Evolutionary conservation across 257 asterid genomes (phyloP), one percentile per base, ranked within the genome.

Genomic region (Cordia subcordata): DNA sequence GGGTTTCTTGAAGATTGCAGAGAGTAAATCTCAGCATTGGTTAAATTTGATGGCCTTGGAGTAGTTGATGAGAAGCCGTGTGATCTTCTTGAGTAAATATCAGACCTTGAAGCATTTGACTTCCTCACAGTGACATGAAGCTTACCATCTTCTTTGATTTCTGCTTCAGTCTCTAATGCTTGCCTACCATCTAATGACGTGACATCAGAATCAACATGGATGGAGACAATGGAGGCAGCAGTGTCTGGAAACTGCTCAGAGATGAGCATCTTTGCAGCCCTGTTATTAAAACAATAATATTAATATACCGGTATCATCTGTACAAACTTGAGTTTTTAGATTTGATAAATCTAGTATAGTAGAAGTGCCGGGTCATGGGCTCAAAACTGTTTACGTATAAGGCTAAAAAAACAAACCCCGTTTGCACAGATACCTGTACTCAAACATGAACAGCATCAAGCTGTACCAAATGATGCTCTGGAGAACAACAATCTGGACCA

Each of bases 401-500:
- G n/a, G n/a, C n/a, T n/a, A n/a, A n/a, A n/a, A n/a, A n/a, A n/a
- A n/a, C n/a, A n/a, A n/a, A n/a, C n/a, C n/a, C n/a, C n/a, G n/a
- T n/a, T n/a, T n/a, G n/a, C n/a, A n/a, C n/a, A n/a, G n/a, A n/a
- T n/a, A n/a, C n/a, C n/a, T n/a, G 72, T 68, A 90, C 74, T 87
- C 97, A 71, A 90, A 87, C 90, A 90, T 33, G 82, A 90, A 87
- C 5, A 90, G 93, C 97, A 90, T 81, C 69, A 87, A 19, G 9
- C 96, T 90, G 69, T 90, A 90, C 97, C 97, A 90, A 22, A 90
- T 85, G 17, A 90, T 87, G 68, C 96, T 85, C 70, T 90, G 97
- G 5, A 90, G 85, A 0, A 90, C 97, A 5, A 90, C 96, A 15
- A 87, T 81, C 60, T 87, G 97, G 20, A 90, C 97, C 97, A 90